These are phyloP conservation scores for Suhomyces sp. DNA, from an alignment of 805 yeast genomes.

Conservation along the genomic window DNA sequence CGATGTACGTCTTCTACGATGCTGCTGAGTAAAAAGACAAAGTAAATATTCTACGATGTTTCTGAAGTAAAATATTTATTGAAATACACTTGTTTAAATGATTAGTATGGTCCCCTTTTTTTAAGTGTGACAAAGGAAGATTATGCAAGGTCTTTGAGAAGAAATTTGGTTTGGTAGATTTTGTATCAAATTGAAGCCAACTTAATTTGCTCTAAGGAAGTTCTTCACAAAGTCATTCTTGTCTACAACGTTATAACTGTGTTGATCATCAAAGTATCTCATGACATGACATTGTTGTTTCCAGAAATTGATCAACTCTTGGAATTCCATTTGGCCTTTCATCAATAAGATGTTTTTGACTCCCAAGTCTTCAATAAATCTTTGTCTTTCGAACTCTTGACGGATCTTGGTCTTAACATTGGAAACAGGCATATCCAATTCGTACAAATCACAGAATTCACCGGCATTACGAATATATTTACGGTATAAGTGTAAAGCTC, in stretches of 20 bases:
- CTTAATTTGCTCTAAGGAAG: conserved; percentile 61
- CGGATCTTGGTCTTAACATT: conserved; percentile 78
- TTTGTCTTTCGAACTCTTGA: conserved; percentile 85
- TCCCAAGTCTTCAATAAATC: conserved; percentile 66
- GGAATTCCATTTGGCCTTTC: conserved; percentile 90
- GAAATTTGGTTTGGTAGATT: not conserved
- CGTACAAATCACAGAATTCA: conserved; percentile 60
- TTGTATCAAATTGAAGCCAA: not conserved
- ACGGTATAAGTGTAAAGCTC: conserved; percentile 71
- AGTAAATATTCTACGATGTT: not conserved
- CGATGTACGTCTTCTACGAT: not conserved
- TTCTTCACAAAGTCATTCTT: conserved; percentile 66
- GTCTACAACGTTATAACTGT: conserved; percentile 50
- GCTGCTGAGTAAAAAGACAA: not conserved
- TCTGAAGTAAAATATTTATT: not conserved
- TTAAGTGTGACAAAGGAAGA: not conserved
- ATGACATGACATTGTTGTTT: conserved; percentile 82
- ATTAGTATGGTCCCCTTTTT: not conserved
- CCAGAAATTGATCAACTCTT: conserved; percentile 86
- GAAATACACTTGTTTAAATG: not conserved
- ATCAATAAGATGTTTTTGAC: conserved; percentile 67
- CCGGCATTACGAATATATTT: conserved; percentile 63
- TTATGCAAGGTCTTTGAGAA: not conserved
- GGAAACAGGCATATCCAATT: conserved; percentile 74
- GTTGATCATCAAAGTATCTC: conserved; percentile 73